Evolutionary conservation across 306 rosid species (phyloP).

Genomic region (Cicer pinnatifidum): DNA sequence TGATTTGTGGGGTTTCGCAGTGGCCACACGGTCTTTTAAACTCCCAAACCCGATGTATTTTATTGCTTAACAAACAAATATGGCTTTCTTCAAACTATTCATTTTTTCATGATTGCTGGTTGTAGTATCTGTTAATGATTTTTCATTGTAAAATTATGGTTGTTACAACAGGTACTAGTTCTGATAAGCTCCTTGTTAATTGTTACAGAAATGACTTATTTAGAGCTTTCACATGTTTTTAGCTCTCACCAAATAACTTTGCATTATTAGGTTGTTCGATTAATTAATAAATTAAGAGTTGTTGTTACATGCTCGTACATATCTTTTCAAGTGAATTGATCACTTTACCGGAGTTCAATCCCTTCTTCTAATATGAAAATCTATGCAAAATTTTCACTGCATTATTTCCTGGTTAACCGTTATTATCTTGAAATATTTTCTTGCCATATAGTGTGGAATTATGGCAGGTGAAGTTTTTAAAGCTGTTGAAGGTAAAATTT

Average conservation of each 20-base stretch:
- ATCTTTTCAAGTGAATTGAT: neutral
- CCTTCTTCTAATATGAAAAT: neutral
- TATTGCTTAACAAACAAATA: slow-evolving; percentile 47
- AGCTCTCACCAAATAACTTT: slow-evolving; percentile 8
- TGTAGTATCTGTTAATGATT: slow-evolving; percentile 3
- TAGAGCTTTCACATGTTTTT: slow-evolving; percentile 11
- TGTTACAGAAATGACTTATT: neutral
- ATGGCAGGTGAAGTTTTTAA: slow-evolving; percentile 3
- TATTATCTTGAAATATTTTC: neutral
- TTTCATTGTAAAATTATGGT: slow-evolving; percentile 20
- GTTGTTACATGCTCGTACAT: neutral
- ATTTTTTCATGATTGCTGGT: slow-evolving; percentile 11
- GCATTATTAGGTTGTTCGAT: neutral
- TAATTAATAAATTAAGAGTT: neutral
- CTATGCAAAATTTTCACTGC: slow-evolving; percentile 21
- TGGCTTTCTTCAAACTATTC: slow-evolving; percentile 42
- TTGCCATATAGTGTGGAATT: slow-evolving; percentile 3
- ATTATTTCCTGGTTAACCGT: slow-evolving; percentile 18
- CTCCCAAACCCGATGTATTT: slow-evolving; percentile 93
- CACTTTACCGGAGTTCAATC: neutral
- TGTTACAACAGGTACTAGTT: slow-evolving; percentile 25
- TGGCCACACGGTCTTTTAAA: slow-evolving; percentile 72
- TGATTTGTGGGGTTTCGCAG: slow-evolving; percentile 74
- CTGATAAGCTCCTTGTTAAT: neutral
- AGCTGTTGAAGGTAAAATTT: slow-evolving; percentile 38